Evolutionary conservation across 192 early-diverging fungal species (phyloP), one percentile per base, ranked within the genome.

Genomic region (Geranomyces variabilis): DNA sequence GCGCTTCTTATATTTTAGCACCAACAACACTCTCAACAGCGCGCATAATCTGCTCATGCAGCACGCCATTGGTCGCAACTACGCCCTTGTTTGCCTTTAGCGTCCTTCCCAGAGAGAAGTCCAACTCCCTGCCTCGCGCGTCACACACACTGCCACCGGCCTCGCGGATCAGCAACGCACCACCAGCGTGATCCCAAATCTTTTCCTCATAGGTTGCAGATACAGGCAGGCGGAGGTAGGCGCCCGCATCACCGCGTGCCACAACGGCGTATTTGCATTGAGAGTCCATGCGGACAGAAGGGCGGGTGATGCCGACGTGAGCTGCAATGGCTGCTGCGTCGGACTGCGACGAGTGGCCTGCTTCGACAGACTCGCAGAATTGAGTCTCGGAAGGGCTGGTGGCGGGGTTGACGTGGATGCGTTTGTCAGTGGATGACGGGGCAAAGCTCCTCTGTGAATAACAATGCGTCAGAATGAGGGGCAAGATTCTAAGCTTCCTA

Each of bases 181-280:
- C 97, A 2, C 92, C 91, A 45, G 93, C 97, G 81, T 99, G 97
- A 79, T 99, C 97, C 97, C 97, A 99, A 76, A 98, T 99, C 84
- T 98, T 99, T 69, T 99, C 97, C 48, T 90, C 86, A 75, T 99
- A 99, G 22, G 86, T 84, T 1, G 78, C 85, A 48, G 85, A 85
- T 51, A 86, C 86, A 7, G 94, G 95, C 22, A 98, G 61, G 28
- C 97, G 81, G 46, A 99, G 79, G 70, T 97, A 97, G 29, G 98
- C 94, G 51, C 93, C 90, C 1, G 95, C 96, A 80, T 98, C 93
- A 31, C 96, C 97, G 63, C 96, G 83, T 1, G 95, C 85, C 13
- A 99, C 79, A 7, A 93, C 86, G 51, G 87, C 92, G 74, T 99
- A 99, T 78, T 99, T 99, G 86, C 93, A 95, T 83, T 98, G 96